Percentiles rank a stretch among this genome's conserved stretches.
phyloP scores from a whole-genome alignment of 192 early-diverging fungal genomes.

The Coemansia sp. region DNA sequence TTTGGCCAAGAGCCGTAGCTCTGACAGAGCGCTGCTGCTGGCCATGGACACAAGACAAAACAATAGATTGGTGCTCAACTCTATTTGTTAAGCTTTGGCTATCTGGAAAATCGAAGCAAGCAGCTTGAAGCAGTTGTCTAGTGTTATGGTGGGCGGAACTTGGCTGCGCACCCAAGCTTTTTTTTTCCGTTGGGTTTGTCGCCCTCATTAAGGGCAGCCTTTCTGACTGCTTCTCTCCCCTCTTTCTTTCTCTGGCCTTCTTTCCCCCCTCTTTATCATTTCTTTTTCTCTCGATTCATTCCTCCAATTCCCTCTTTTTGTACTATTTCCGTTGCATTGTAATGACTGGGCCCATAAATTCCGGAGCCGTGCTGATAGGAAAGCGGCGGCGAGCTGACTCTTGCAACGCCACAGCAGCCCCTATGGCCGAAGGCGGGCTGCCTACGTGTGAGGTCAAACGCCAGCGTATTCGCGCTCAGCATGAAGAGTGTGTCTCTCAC shows the following conservation, averaged over 20 bases:
- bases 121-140: not conserved
- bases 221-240: not conserved
- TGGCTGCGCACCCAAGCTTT: not conserved
- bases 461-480: not conserved
- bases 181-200: not conserved
- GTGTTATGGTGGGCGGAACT: not conserved
- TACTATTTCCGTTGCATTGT: not conserved
- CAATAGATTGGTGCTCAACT: not conserved
- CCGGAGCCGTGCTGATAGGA: not conserved
- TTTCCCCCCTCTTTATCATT: not conserved
- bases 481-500: not conserved
- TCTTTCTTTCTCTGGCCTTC: not conserved
- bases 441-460: not conserved
- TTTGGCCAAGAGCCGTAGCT: constrained; percentile 34
- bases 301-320: not conserved
- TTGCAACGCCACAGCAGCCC: not conserved
- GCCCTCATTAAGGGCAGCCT: not conserved
- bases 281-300: not conserved
- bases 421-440: not conserved
- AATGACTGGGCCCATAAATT: not conserved
- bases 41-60: not conserved
- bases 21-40: constrained; percentile 1
- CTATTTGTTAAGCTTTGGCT: not conserved
- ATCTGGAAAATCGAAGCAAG: not conserved
- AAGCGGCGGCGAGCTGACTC: not conserved